Base-by-base conservation (phyloP, 306 rosid genomes). In the Rosa chinensis region DNA sequence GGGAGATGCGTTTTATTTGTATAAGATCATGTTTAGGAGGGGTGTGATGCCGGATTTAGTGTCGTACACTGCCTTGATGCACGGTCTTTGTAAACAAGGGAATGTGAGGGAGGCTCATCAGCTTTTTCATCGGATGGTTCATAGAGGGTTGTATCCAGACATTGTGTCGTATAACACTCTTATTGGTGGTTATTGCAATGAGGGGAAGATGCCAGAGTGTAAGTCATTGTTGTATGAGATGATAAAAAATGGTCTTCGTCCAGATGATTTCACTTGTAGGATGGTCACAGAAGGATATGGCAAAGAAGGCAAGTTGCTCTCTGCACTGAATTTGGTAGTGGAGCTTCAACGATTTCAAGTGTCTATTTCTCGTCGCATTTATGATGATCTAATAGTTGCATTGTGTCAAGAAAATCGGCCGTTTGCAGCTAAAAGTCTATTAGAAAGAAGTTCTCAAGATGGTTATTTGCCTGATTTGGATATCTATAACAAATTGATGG, bases 91-190 rank as follows among this genome's bases (percentile, higher is more conserved):
- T 74, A 87, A 81, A 66, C 84, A 86, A 83, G 89, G 93, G 71
- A 89, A 81, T 74, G 77, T 87, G 47, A 90, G 82, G 81, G 92
- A 94, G 82, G 97, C 98, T 80, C 98, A 92, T 88, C 93, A 91
- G 80, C 91, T 94, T 83, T 94, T 94, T 79, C 90, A 94, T 84
- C 87, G 85, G 47, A 94, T 92, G 97, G 81, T 91, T 55, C 85
- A 91, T 35, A 87, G 92, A 83, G 98, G 95, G 56, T 73, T 91
- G 80, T 53, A 72, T 78, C 93, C 97, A 17, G 97, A 92, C 4
- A 25, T 79, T n/a, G 82, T 90, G 64, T 76, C 87, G 0, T 94
- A 89, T 80, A 94, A 92, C 70, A 88, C 97, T 79, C 92, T 94
- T 66, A 82, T 94, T 78, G 72, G 77, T 82, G 97, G 89, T 72